Conservation (phyloP, 768 basidiomycete genomes). For the Amanita rubescens region DNA sequence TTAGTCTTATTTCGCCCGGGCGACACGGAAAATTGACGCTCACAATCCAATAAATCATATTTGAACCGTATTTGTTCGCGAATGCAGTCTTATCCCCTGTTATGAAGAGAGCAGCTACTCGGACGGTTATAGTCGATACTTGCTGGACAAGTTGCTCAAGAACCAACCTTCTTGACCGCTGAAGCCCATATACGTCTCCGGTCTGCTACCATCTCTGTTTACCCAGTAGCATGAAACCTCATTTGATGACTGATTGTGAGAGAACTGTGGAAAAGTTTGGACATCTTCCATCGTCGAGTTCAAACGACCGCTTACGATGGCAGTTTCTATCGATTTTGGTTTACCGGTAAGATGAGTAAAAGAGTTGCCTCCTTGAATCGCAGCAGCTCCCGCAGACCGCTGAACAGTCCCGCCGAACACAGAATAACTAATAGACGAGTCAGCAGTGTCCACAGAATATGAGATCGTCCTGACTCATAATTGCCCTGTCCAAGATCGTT, state of each 20-base stretch:
- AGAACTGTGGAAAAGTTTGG: background rate
- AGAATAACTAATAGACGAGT: background rate
- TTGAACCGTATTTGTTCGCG: background rate
- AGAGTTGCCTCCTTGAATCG: background rate
- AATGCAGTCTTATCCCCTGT: background rate
- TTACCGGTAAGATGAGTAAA: constrained; percentile 1
- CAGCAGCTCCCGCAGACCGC: background rate
- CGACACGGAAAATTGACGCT: background rate
- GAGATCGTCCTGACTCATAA: background rate
- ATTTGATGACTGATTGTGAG: background rate
- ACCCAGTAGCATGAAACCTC: constrained; percentile 4
- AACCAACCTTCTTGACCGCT: background rate
- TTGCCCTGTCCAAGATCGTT: background rate
- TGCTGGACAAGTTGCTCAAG: background rate
- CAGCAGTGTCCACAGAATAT: background rate
- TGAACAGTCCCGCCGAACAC: constrained; percentile 1
- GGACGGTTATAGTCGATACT: background rate
- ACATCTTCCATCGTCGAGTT: background rate
- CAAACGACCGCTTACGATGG: background rate
- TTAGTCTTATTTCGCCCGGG: background rate
- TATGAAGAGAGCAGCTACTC: constrained; percentile 1
- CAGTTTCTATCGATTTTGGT: background rate
- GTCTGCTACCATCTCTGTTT: background rate
- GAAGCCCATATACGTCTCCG: background rate
- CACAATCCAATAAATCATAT: constrained; percentile 1